Percentiles rank a stretch among this genome's conserved stretches.
Evolutionary conservation across 2,329 filamentous ascomycete species (phyloP).

Genomic region (Colletotrichum sp.): DNA sequence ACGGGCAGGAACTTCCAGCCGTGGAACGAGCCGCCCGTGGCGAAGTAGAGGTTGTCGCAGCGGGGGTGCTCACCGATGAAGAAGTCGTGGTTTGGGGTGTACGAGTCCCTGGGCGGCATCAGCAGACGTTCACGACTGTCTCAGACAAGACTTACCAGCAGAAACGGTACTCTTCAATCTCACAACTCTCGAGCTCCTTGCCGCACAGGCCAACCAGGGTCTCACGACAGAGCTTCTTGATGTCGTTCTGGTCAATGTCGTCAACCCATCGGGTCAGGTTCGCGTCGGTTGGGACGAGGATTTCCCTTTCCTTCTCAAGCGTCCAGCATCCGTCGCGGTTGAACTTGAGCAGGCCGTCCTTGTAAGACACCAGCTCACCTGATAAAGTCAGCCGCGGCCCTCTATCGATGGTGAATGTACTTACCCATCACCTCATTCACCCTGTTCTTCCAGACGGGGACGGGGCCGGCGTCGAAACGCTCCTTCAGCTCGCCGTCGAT

Average conservation of each 20-base stretch:
- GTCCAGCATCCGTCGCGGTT: slow-evolving; percentile 65
- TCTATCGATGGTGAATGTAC: background rate
- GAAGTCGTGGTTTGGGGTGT: slow-evolving; percentile 67
- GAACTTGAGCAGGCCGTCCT: slow-evolving; percentile 61
- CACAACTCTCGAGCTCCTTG: slow-evolving; percentile 39
- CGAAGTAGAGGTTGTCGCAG: slow-evolving; percentile 60
- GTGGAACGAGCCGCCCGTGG: slow-evolving; percentile 68
- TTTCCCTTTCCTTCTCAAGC: slow-evolving; percentile 55
- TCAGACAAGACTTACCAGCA: slow-evolving; percentile 45
- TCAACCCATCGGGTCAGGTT: slow-evolving; percentile 48
- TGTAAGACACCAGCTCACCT: slow-evolving; percentile 51
- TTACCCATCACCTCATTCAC: slow-evolving; percentile 45
- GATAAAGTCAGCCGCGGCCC: slow-evolving; percentile 12
- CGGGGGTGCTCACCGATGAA: slow-evolving; percentile 59
- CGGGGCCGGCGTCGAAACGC: slow-evolving; percentile 42
- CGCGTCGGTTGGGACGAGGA: slow-evolving; percentile 48
- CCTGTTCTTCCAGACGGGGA: slow-evolving; percentile 59
- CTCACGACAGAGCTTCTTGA: slow-evolving; percentile 44
- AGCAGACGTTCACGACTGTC: background rate
- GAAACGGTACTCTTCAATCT: slow-evolving; percentile 49
- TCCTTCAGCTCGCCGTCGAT: slow-evolving; percentile 48
- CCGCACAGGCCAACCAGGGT: slow-evolving; percentile 48
- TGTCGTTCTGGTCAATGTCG: slow-evolving; percentile 43
- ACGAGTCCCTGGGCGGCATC: slow-evolving; percentile 55
- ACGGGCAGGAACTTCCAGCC: slow-evolving; percentile 70